phyloP scores from a whole-genome alignment of 768 basidiomycete genomes.

The Russula dissimulans region DNA sequence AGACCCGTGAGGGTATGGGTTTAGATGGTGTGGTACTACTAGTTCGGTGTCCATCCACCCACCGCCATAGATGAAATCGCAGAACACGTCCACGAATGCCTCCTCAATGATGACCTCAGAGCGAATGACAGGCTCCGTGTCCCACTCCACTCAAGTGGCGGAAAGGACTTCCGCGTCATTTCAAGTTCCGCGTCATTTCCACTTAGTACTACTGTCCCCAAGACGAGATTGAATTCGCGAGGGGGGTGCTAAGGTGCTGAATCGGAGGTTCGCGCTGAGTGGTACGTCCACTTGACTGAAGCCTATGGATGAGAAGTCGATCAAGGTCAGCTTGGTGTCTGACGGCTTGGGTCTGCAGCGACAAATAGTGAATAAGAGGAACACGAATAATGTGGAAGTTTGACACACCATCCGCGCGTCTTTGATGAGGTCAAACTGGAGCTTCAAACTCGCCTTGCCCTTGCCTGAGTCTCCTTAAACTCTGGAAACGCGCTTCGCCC shows the following conservation, averaged over 20 bases:
- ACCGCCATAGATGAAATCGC: slow-evolving; percentile 69
- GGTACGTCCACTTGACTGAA: slow-evolving; percentile 74
- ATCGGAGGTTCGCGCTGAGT: slow-evolving; percentile 73
- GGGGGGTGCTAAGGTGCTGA: slow-evolving; percentile 37
- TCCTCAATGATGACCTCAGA: slow-evolving; percentile 81
- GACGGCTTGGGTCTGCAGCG: slow-evolving; percentile 28
- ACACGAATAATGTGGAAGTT: slow-evolving; percentile 21
- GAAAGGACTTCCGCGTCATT: slow-evolving; percentile 76
- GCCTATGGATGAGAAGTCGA: slow-evolving; percentile 76
- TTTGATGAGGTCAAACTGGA: slow-evolving; percentile 91
- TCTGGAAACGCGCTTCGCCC: slow-evolving; percentile 66
- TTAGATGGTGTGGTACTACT: no score
- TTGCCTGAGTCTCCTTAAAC: slow-evolving; percentile 64
- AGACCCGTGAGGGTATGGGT: no score
- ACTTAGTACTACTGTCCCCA: slow-evolving; percentile 73
- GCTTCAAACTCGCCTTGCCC: slow-evolving; percentile 84
- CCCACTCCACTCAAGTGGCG: slow-evolving; percentile 73
- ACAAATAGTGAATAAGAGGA: slow-evolving; percentile 30
- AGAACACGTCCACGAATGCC: slow-evolving; percentile 80
- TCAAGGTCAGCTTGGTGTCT: slow-evolving; percentile 86
- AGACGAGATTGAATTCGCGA: slow-evolving; percentile 48
- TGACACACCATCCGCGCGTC: slow-evolving; percentile 57
- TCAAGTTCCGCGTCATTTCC: slow-evolving; percentile 68
- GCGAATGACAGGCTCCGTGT: slow-evolving; percentile 75
- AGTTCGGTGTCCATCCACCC: slow-evolving; percentile 77